Evolutionary conservation across 441 rosid genomes (phyloP), one percentile per base, ranked within the genome.

Genomic region (Pelargonium citronellum): DNA sequence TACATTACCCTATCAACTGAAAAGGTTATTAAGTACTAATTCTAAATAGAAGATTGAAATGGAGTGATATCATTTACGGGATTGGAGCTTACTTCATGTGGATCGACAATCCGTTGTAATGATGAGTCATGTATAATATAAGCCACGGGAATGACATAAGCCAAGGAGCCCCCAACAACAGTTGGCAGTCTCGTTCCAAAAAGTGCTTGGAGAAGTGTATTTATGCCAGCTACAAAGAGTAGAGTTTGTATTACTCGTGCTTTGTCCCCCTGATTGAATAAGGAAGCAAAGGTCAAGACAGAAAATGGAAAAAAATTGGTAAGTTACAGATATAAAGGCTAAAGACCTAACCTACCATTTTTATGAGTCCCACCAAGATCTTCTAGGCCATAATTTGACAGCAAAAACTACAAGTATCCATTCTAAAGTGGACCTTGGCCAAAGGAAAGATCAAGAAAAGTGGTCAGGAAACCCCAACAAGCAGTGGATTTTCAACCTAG

Each of bases 151-250:
- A 83, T 73, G 27, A 85, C 75, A 66, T 76, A 88, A 19, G 91
- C 88, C 73, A 75, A 84, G 61, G 91, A 88, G 67, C 89, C 93
- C 49, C 91, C 93, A 71, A 88, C 83, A 66, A 88, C 71, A 15
- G 89, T 89, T 15, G 91, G 91, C 69, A 88, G 71, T 79, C 93
- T 83, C 11, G 91, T 88, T 75, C 93, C 93, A 12, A 88, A 86
- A 37, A 88, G 93, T 37, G 91, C 75, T 80, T 88, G 93, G 53
- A 88, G 83, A 75, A 88, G 84, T 41, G 93, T 88, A 30, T 88
- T 88, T 43, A 88, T 80, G 49, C 91, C 91, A 20, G 89, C 87
- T 27, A 88, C 89, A 77, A 88, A 88, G 62, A 88, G 89, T 68
- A 88, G 57, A 7, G 91, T 86, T 58, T 88, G 93, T 79, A 88